Percentiles rank a stretch among this genome's conserved stretches.
Evolutionary conservation across 164 flowering plant species (phyloP).

Genomic region (Malania oleifera): DNA sequence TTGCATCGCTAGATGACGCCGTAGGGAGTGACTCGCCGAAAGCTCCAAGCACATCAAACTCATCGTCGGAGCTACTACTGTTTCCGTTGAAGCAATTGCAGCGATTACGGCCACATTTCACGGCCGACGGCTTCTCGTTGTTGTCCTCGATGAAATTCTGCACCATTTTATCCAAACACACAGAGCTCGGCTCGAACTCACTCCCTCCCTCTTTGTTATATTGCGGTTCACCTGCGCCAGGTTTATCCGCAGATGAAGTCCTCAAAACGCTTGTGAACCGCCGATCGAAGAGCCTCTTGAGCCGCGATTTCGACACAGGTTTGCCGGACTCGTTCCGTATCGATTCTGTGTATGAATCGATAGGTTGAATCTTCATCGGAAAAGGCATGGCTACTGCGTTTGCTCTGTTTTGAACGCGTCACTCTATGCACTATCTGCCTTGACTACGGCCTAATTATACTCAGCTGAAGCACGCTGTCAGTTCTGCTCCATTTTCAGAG

Average conservation of each 20-base stretch:
- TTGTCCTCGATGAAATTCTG: conserved; percentile 74
- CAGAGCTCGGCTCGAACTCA: conserved; percentile 88
- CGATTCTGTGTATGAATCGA: conserved; percentile 35
- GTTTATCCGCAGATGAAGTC: conserved; percentile 47
- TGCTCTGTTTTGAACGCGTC: conserved; percentile 2
- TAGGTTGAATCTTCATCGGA: conserved; percentile 88
- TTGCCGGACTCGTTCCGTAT: conserved; percentile 37
- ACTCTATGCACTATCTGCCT: not conserved
- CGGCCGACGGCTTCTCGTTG: conserved; percentile 50
- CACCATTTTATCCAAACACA: conserved; percentile 82
- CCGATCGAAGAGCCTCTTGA: conserved; percentile 76
- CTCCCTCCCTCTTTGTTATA: conserved; percentile 24
- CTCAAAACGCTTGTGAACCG: conserved; percentile 57
- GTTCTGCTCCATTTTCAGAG: conserved; percentile 22
- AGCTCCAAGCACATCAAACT: conserved; percentile 40
- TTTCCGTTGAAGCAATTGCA: conserved; percentile 86
- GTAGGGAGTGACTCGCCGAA: conserved; percentile 33
- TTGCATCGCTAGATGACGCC: conserved; percentile 33
- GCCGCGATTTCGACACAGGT: conserved; percentile 66
- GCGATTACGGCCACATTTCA: conserved; percentile 59
- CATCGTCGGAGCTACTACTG: conserved; percentile 71
- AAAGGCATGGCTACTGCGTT: conserved; percentile 28
- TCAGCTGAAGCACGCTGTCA: conserved; percentile 9
- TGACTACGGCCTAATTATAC: conserved; percentile 1
- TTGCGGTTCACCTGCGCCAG: conserved; percentile 19